Percentiles rank a stretch among this genome's conserved stretches.
Evolutionary conservation across 2,329 filamentous ascomycete genomes (phyloP).

Genomic region (Pezicula carpinea): DNA sequence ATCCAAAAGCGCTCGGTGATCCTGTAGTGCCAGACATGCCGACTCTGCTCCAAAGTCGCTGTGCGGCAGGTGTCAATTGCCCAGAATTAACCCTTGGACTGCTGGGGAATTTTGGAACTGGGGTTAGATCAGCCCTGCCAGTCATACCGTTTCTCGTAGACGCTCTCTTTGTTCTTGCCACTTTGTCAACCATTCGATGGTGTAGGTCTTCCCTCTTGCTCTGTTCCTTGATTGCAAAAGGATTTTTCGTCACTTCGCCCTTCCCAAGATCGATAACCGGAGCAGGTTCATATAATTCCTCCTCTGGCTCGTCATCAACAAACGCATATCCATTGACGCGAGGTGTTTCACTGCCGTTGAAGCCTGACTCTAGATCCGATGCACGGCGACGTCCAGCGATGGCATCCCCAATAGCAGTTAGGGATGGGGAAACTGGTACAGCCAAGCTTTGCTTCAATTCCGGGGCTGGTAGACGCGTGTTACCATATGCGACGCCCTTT

Average conservation of each 20-base stretch:
- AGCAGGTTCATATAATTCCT: constrained; percentile 35
- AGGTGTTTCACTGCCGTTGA: constrained; percentile 68
- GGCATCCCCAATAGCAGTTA: constrained; percentile 79
- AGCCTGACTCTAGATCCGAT: constrained; percentile 55
- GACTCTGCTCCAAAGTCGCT: constrained; percentile 62
- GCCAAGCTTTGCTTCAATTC: constrained; percentile 33
- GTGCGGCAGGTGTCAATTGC: constrained; percentile 69
- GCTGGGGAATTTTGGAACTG: constrained; percentile 66
- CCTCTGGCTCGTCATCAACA: constrained; percentile 72
- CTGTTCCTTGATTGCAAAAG: constrained; percentile 74
- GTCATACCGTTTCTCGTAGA: constrained; percentile 54
- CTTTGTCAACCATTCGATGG: constrained; percentile 80
- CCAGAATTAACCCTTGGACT: constrained; percentile 50
- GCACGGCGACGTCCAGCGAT: constrained; percentile 67
- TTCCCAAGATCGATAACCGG: constrained; percentile 53
- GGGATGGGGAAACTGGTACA: constrained; percentile 70
- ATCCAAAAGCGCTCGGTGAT: constrained; percentile 22
- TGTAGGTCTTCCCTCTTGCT: constrained; percentile 77
- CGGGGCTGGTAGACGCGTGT: constrained; percentile 68
- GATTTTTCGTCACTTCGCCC: constrained; percentile 63
- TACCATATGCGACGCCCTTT: constrained; percentile 73
- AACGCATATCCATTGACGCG: constrained; percentile 91
- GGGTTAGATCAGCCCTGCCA: constrained; percentile 53
- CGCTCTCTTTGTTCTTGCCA: constrained; percentile 65
- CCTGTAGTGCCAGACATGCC: constrained; percentile 33